phyloP scores from a whole-genome alignment of 306 rosid species.

The Pachyrhizus erosus region DNA sequence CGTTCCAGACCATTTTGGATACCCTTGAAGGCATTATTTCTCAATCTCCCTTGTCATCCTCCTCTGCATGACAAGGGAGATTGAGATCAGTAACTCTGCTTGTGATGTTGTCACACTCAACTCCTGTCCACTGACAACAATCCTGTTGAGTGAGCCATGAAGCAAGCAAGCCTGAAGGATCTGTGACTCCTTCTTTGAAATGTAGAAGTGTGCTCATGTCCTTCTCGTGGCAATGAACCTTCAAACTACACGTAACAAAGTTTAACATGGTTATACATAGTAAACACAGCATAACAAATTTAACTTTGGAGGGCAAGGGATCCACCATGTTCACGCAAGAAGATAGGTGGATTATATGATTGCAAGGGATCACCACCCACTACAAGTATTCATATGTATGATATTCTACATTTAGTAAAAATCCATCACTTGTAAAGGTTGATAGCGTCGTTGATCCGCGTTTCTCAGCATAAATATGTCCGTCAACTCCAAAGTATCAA shows the following conservation, averaged over 20 bases:
- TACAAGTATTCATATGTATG: no score
- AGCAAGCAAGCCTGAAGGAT: not conserved
- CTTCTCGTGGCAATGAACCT: not conserved
- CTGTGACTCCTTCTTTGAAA: constrained; percentile 6
- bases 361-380: no score
- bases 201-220: not conserved
- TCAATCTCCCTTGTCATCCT: not conserved
- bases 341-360: no score
- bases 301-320: not conserved
- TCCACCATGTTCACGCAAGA: not conserved
- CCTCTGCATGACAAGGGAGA: not conserved
- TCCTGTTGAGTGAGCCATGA: not conserved
- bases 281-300: not conserved
- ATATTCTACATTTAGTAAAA: no score
- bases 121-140: constrained; percentile 17
- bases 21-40: not conserved
- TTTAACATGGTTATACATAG: not conserved
- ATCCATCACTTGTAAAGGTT: no score
- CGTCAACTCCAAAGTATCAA: no score
- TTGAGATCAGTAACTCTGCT: not conserved
- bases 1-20: not conserved
- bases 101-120: not conserved
- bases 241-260: not conserved
- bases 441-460: no score
- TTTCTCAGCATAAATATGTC: no score